Base-by-base conservation (phyloP, 2,329 filamentous ascomycete species). In the Talaromyces sp. region DNA sequence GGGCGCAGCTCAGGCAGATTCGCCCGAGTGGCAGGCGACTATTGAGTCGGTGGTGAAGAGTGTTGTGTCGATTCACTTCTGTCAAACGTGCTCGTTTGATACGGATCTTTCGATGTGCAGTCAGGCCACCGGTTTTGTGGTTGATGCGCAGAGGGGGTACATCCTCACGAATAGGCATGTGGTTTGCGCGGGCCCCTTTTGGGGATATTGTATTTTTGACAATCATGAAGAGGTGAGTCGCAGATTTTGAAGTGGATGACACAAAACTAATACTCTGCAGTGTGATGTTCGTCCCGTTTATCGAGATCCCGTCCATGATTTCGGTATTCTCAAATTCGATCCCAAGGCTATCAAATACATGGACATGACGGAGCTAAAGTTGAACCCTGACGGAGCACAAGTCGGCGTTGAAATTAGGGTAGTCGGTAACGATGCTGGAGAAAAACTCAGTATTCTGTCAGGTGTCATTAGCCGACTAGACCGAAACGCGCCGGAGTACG, bases 31-130 rank as follows among this genome's bases (percentile, higher is more conserved):
- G 95, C 94, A 98, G 79, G 90, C 89, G 60, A 97, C 93, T 0
- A 96, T 98, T 67, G 93, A 97, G 78, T 90, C 88, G 67, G 95
- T 99, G 3, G 93, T 99, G 62, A 89, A 90, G 75, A 97, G 93
- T 71, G 95, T 98, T 19, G 95, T 99, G 59, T 97, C 94, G n/a
- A 98, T 99, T 73, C 91, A 96, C 70, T 99, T 99, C 82, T 98
- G 94, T 77, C 93, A 97, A 83, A 97, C 95, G 0, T 96, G 92
- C 77, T 93, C 94, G 27, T 99, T 99, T 77, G 95, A 99, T 77
- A 98, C 95, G n/a, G 95, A 99, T 72, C 83, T 92, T 33, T 95
- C 95, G 7, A 85, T 96, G 77, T 92, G 92, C 19, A 97, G 93
- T 73, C 95, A 99, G 81, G 95, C 95, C 3, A 99, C 95, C 0